A percentile compares a stretch with the other conserved stretches of the same genome.
Conservation (phyloP, 805 yeast species). For the Yamadazyma phyllophila region DNA sequence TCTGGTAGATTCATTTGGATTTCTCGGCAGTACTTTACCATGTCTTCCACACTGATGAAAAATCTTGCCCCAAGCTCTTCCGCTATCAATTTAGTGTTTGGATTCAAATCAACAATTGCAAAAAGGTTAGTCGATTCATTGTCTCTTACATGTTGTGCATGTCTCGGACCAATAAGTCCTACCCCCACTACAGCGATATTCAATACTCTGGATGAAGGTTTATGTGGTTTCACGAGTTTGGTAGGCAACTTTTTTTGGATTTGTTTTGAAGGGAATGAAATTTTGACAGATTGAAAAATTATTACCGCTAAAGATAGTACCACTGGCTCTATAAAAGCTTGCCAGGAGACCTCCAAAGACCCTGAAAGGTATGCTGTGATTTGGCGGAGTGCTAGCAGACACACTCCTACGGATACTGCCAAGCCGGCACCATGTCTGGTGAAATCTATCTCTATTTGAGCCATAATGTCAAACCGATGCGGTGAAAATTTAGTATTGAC, state of each 20-base stretch:
- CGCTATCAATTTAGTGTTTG: constrained; percentile 30
- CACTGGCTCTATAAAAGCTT: not conserved
- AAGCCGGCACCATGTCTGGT: no score
- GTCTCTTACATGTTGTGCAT: constrained; percentile 31
- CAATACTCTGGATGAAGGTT: not conserved
- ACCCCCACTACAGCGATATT: constrained; percentile 26
- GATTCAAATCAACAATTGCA: constrained; percentile 32
- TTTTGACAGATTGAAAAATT: not conserved
- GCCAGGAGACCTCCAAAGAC: not conserved
- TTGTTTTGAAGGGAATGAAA: not conserved
- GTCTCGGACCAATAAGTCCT: constrained; percentile 42
- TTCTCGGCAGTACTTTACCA: constrained; percentile 25
- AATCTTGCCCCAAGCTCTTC: constrained; percentile 21
- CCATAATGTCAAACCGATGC: no score
- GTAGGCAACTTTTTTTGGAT: not conserved
- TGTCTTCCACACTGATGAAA: constrained; percentile 24
- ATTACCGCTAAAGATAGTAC: not conserved
- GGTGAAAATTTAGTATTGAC: not conserved
- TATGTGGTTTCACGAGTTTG: not conserved
- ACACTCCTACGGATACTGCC: no score
- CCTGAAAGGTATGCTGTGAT: not conserved
- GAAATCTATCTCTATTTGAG: no score
- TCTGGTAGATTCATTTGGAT: constrained; percentile 27
- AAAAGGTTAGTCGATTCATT: constrained; percentile 26
- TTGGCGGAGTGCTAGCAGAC: not conserved